These are phyloP conservation scores for Zymoseptoria crescenta DNA, from an alignment of 2,329 filamentous ascomycete species.

Conservation along the genomic window DNA sequence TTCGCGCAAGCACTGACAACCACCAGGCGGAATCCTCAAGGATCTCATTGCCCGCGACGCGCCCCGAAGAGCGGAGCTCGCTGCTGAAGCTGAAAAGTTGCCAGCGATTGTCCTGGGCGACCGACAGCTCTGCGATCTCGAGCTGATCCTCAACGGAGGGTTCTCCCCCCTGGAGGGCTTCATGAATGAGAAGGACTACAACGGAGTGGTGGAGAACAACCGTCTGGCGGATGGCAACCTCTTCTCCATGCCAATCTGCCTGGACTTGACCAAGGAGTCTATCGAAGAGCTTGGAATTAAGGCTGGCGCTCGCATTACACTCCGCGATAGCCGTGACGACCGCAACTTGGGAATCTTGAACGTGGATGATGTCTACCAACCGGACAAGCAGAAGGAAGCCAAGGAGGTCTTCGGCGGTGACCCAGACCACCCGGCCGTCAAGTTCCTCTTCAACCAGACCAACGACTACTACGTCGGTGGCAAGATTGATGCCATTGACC, in stretches of 20 bases:
- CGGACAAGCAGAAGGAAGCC: slow-evolving; percentile 88
- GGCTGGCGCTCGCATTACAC: slow-evolving; percentile 71
- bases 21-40: slow-evolving; percentile 81
- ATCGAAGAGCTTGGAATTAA: slow-evolving; percentile 71
- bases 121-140: slow-evolving; percentile 94
- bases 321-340: slow-evolving; percentile 94
- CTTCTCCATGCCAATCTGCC: slow-evolving; percentile 94
- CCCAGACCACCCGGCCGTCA: slow-evolving; percentile 81
- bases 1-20: slow-evolving; percentile 11
- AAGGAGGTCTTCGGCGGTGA: slow-evolving; percentile 89
- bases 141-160: slow-evolving; percentile 93
- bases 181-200: slow-evolving; percentile 95
- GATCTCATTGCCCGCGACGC: slow-evolving; percentile 92
- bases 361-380: slow-evolving; percentile 88
- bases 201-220: slow-evolving; percentile 81
- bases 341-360: slow-evolving; percentile 92
- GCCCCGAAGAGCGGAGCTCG: slow-evolving; percentile 70
- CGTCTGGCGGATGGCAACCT: slow-evolving; percentile 82
- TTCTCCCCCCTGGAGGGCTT: slow-evolving; percentile 98
- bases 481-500: slow-evolving; percentile 91
- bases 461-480: slow-evolving; percentile 90
- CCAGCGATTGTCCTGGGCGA: slow-evolving; percentile 80
- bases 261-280: slow-evolving; percentile 69
- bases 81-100: slow-evolving; percentile 75
- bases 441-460: slow-evolving; percentile 74